These are phyloP conservation scores for Arthrobotrys sphaeroides DNA, from an alignment of 2,329 filamentous ascomycete genomes.

Conservation along the genomic window DNA sequence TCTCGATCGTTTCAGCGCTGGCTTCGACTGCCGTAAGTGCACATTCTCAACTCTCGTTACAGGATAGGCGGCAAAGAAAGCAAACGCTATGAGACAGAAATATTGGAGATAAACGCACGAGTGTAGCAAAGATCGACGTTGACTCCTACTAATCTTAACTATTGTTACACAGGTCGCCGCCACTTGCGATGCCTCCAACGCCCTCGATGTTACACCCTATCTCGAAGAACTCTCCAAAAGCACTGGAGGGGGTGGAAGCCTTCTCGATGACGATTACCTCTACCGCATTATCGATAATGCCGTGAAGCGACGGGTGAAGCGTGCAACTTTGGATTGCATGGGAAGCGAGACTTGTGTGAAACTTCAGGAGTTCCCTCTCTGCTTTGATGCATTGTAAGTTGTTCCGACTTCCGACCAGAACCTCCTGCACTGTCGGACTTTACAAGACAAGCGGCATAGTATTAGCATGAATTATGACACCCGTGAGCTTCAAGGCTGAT, in stretches of 20 bases:
- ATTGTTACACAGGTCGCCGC: conserved; percentile 9
- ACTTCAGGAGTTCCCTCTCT: conserved; percentile 23
- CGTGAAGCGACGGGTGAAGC: conserved; percentile 18
- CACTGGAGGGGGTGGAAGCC: neutral
- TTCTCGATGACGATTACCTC: conserved; percentile 1
- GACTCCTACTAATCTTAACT: neutral
- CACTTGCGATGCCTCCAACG: conserved; percentile 16
- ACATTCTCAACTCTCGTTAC: too few species aligned
- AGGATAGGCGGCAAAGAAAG: too few species aligned
- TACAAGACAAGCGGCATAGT: too few species aligned
- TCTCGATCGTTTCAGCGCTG: conserved; percentile 11
- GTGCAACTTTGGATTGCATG: conserved; percentile 23
- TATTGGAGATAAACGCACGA: too few species aligned
- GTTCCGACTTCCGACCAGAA: neutral
- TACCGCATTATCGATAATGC: conserved; percentile 23
- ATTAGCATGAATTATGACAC: too few species aligned
- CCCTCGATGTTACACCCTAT: conserved; percentile 27
- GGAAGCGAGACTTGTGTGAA: conserved; percentile 20
- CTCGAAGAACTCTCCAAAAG: conserved; percentile 1
- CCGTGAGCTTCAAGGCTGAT: too few species aligned
- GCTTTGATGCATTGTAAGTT: conserved; percentile 26
- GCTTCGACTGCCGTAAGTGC: conserved; percentile 11
- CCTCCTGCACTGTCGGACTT: neutral
- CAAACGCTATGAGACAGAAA: too few species aligned
- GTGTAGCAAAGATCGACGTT: neutral